Evolutionary conservation across 768 basidiomycete genomes (phyloP), one percentile per base, ranked within the genome.

Genomic region (Floccularia luteovirens): DNA sequence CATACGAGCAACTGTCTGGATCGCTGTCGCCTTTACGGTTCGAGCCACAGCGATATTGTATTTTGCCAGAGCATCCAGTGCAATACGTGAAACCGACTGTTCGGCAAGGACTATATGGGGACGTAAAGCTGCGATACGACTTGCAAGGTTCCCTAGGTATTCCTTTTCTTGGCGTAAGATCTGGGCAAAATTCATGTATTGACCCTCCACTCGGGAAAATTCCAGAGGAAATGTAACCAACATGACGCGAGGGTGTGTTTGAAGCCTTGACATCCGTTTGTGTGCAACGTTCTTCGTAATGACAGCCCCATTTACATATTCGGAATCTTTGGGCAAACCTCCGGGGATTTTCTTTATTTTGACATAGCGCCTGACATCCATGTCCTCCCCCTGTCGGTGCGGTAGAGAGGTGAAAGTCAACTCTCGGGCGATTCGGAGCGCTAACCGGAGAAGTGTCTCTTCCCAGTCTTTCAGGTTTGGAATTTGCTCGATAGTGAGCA

Each of bases 331-430:
- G 14, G 94, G 92, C 25, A 76, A 68, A 3, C 96, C 96, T 17
- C 96, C 96, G 0, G 96, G 94, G 12, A 98, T 85, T 62, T 94
- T 94, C 69, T 99, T 98, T 61, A 98, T 93, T 64, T 97, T 97
- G 34, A 98, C 91, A 50, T 94, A 96, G 27, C 83, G 77, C 23
- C 94, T 72, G 17, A 96, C 84, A 58, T 98, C 96, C 80, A 97
- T 92, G 47, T 90, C 87, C 50, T 91, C 88, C 1, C 90, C 90
- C 55, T 89, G 82, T 4, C 82, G 75, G 47, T 89, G 80, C 36
- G 73, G 70, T 19, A 72, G 56, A 4, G 71, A 53, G 2, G 83
- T 84, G 56, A 91, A 89, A 0, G 88, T 85, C 43, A 93, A 67
- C 41, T 90, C 87, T 16, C 80, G 78, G 2, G 92, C 89, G 31